Base-by-base conservation (phyloP, 1,139 yeast genomes). In the Protomyces arabidopsidicola region DNA sequence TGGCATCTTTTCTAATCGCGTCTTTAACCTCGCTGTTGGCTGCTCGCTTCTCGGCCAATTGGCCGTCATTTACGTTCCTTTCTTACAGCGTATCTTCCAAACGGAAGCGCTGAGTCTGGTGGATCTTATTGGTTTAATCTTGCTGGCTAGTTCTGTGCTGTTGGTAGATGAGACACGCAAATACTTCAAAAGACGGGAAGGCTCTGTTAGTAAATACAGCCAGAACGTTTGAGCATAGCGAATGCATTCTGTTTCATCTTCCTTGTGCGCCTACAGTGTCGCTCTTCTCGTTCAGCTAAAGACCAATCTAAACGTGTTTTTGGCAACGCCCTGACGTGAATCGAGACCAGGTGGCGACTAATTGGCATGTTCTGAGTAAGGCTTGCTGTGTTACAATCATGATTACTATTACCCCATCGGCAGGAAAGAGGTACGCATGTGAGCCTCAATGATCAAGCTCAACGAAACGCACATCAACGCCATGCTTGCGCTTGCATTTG, bases 21-120 rank as follows among this genome's bases (percentile, higher is more conserved):
- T 91, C 96, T 93, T 93, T 78, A 93, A 93, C 72, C 78, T 86
- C 69, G 97, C 98, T 0, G 97, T 91, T 18, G 82, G 87, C n/a
- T 89, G 95, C 1, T 90, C 97, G 0, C 75, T 93, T 53, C 65
- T 89, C 55, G 98, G 98, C n/a, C 98, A 93, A 75, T 75, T 91
- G 68, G 88, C 95, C 73, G 98, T 97, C 35, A 86, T 93, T 65
- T 93, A 93, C 73, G 82, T 91, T 55, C 97, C 97, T 65, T 90
- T 91, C 72, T 87, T 93, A 80, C 98, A 93, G 76, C 74, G 83
- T 9, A 83, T 93, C 66, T 93, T 93, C 81, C 97, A 93, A 75
- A 93, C 98, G 2, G 98, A 93, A 75, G 90, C 97, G 0, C 79
- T 93, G 66, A 78, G 81, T 56, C 73, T 90, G 8, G 75, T 80